phyloP scores from a whole-genome alignment of 1,284 basidiomycete genomes.

The Chalciporus piperatoides region DNA sequence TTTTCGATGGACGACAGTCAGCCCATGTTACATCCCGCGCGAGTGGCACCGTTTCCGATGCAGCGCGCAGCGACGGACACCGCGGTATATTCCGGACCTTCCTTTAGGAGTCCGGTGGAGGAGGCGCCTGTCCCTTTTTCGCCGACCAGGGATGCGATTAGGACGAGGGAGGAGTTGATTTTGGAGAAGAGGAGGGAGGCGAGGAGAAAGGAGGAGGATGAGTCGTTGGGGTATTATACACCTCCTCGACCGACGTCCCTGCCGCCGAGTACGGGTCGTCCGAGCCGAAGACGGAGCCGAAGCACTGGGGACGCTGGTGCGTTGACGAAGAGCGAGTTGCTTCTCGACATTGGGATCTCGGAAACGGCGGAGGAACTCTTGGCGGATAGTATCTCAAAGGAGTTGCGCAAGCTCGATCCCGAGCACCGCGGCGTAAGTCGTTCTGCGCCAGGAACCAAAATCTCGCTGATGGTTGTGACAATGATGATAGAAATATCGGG shows the following conservation, averaged over 20 bases:
- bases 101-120: slow-evolving; percentile 29
- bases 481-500: slow-evolving; percentile 46
- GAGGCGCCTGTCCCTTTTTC: slow-evolving; percentile 28
- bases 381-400: slow-evolving; percentile 64
- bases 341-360: slow-evolving; percentile 41
- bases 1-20: slow-evolving; percentile 22
- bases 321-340: slow-evolving; percentile 34
- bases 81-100: slow-evolving; percentile 30
- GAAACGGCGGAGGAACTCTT: slow-evolving; percentile 50
- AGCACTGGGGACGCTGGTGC: slow-evolving; percentile 67
- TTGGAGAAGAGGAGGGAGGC: slow-evolving; percentile 68
- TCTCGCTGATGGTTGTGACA: slow-evolving; percentile 3
- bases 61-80: slow-evolving; percentile 49
- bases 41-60: slow-evolving; percentile 31
- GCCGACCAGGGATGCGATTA: slow-evolving; percentile 64
- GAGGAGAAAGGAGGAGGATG: slow-evolving; percentile 49
- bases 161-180: slow-evolving; percentile 64
- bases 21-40: slow-evolving; percentile 8
- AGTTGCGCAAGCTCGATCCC: slow-evolving; percentile 57
- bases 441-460: not conserved
- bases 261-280: slow-evolving; percentile 42
- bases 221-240: slow-evolving; percentile 36
- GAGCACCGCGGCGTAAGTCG: slow-evolving; percentile 44
- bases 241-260: slow-evolving; percentile 26
- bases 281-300: slow-evolving; percentile 61